Evolutionary conservation across 805 yeast species (phyloP).

Genomic region (Candida piceae): DNA sequence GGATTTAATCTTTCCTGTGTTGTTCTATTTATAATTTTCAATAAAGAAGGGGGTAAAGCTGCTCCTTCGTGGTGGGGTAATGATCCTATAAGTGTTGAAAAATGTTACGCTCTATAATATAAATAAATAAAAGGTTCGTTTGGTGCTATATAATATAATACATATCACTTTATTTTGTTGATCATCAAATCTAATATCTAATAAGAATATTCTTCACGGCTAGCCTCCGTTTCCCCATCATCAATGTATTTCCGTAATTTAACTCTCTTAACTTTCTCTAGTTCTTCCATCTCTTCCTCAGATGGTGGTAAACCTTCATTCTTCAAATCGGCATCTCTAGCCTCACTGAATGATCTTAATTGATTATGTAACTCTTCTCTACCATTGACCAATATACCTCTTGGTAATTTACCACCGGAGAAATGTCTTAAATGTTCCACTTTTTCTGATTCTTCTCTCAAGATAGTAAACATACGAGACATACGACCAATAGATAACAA

Average conservation of each 20-base stretch:
- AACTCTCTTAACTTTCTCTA: slow-evolving; percentile 42
- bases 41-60: slow-evolving; percentile 10
- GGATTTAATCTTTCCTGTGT: slow-evolving; percentile 42
- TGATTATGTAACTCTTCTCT: slow-evolving; percentile 70
- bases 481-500: slow-evolving; percentile 89
- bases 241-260: slow-evolving; percentile 33
- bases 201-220: slow-evolving; percentile 2
- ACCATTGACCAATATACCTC: slow-evolving; percentile 81
- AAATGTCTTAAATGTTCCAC: slow-evolving; percentile 73
- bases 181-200: background rate
- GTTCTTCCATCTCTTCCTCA: slow-evolving; percentile 46
- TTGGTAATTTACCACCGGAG: slow-evolving; percentile 76
- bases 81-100: slow-evolving; percentile 36
- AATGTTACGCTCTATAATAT: slow-evolving; percentile 38
- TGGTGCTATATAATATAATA: no score
- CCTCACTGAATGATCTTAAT: slow-evolving; percentile 74
- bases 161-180: no score
- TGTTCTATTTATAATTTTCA: slow-evolving; percentile 32
- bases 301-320: slow-evolving; percentile 91
- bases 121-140: no score
- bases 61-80: slow-evolving; percentile 49
- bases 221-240: slow-evolving; percentile 19
- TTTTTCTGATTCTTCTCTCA: slow-evolving; percentile 83
- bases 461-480: slow-evolving; percentile 83
- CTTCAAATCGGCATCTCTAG: slow-evolving; percentile 67